Evolutionary conservation across 2,329 filamentous ascomycete species (phyloP).

Genomic region (Mycosphaerella arachidis): DNA sequence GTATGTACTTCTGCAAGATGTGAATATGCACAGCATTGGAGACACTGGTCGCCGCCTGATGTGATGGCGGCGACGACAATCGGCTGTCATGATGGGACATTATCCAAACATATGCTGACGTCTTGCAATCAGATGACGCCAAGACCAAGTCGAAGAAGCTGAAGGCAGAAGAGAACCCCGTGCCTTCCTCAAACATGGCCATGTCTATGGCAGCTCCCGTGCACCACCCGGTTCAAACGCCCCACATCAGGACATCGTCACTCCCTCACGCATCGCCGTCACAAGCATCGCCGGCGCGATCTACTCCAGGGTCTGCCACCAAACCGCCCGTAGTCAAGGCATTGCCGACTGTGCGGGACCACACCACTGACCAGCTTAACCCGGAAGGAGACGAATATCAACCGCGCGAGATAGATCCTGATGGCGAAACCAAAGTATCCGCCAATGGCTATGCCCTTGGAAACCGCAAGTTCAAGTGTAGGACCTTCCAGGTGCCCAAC

Average conservation of each 20-base stretch:
- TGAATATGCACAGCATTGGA: background rate
- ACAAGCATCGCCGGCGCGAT: slow-evolving; percentile 66
- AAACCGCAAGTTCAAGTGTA: slow-evolving; percentile 81
- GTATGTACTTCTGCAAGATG: slow-evolving; percentile 54
- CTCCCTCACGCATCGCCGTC: slow-evolving; percentile 51
- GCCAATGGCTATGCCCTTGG: slow-evolving; percentile 75
- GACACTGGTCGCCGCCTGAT: background rate
- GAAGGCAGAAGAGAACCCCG: slow-evolving; percentile 25
- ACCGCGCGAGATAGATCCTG: slow-evolving; percentile 86
- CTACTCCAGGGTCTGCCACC: slow-evolving; percentile 59
- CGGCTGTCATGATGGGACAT: background rate
- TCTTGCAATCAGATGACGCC: slow-evolving; percentile 37
- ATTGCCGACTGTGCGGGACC: slow-evolving; percentile 89
- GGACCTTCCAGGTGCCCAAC: slow-evolving; percentile 88
- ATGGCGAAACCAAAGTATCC: slow-evolving; percentile 90
- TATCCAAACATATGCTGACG: slow-evolving; percentile 21
- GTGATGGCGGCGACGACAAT: background rate
- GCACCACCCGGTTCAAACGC: slow-evolving; percentile 47
- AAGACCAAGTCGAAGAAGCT: slow-evolving; percentile 36
- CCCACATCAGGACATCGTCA: slow-evolving; percentile 49
- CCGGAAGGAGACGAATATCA: slow-evolving; percentile 90
- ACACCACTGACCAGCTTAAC: slow-evolving; percentile 92
- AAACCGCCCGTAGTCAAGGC: slow-evolving; percentile 82
- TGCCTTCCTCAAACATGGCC: slow-evolving; percentile 22
- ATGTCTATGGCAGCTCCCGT: slow-evolving; percentile 50